Percentiles rank a stretch among this genome's conserved stretches.
These are phyloP conservation scores for Jasminum sambac DNA, from an alignment of 257 asterid species.

Conservation along the genomic window DNA sequence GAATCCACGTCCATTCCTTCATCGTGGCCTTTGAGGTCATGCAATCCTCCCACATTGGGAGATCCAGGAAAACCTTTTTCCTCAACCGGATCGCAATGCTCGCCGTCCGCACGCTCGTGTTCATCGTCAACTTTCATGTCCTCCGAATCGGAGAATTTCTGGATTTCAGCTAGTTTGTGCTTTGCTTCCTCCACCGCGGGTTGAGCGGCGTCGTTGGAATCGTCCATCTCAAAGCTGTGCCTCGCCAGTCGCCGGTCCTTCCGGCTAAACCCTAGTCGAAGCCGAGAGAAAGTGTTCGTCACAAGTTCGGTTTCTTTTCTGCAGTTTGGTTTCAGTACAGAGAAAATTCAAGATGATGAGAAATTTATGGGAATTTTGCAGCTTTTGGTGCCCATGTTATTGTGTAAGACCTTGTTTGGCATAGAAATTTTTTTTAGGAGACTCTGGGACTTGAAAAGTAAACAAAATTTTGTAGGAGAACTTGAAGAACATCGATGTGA, in stretches of 20 bases:
- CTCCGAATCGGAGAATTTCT: conserved; percentile 10
- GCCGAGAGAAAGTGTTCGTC: neutral
- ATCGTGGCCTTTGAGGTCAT: neutral
- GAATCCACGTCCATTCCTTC: conserved; percentile 7
- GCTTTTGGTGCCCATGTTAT: neutral
- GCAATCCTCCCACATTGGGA: neutral
- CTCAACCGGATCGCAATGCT: conserved; percentile 15
- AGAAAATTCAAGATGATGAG: neutral
- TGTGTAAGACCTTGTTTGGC: no score
- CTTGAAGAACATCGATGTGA: no score
- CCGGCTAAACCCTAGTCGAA: conserved; percentile 28
- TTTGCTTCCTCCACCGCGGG: conserved; percentile 21
- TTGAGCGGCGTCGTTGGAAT: conserved; percentile 27
- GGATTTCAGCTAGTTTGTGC: conserved; percentile 15
- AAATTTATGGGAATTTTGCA: neutral
- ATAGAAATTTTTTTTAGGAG: no score
- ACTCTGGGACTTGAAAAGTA: no score
- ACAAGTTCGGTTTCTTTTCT: neutral
- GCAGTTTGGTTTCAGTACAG: neutral
- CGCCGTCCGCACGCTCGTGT: conserved; percentile 17
- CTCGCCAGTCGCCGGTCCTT: conserved; percentile 8
- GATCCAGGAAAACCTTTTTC: neutral
- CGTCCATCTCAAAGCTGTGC: conserved; percentile 31
- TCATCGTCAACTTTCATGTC: conserved; percentile 29
- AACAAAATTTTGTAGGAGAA: no score